These are phyloP conservation scores for Eutrema japonicum DNA, from an alignment of 345 rosid genomes.

Conservation along the genomic window DNA sequence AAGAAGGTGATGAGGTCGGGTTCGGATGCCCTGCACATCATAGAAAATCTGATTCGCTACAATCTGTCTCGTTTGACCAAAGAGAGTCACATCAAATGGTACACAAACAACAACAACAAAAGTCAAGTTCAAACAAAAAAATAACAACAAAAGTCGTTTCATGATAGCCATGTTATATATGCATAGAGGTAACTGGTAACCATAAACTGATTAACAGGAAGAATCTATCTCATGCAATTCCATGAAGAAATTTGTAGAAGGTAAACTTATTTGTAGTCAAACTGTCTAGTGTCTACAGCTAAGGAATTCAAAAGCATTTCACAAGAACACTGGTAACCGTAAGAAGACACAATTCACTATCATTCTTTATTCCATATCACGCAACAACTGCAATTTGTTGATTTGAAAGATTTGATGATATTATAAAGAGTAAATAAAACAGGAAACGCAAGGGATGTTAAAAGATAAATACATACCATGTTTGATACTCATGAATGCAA, in stretches of 20 bases:
- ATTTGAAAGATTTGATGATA: background rate
- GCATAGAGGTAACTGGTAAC: background rate
- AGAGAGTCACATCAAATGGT: background rate
- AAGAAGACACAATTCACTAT: background rate
- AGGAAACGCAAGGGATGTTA: background rate
- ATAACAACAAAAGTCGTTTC: too few species aligned
- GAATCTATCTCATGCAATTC: background rate
- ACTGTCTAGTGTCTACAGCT: background rate
- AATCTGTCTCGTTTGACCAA: background rate
- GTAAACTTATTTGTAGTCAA: background rate
- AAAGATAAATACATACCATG: constrained; percentile 25
- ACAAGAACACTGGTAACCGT: background rate
- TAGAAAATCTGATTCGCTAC: background rate
- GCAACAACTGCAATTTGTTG: background rate
- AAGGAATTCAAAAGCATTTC: background rate
- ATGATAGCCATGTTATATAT: background rate
- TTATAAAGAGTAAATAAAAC: background rate
- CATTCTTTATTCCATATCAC: background rate
- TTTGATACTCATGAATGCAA: constrained; percentile 55
- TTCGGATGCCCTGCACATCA: constrained; percentile 29
- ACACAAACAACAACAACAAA: background rate
- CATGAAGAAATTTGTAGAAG: background rate
- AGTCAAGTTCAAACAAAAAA: background rate
- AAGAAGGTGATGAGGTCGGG: constrained; percentile 6
- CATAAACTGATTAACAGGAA: constrained; percentile 2